Percentiles rank a stretch among this genome's conserved stretches.
Conservation (phyloP, 306 rosid genomes). For the Fragaria vesca region DNA sequence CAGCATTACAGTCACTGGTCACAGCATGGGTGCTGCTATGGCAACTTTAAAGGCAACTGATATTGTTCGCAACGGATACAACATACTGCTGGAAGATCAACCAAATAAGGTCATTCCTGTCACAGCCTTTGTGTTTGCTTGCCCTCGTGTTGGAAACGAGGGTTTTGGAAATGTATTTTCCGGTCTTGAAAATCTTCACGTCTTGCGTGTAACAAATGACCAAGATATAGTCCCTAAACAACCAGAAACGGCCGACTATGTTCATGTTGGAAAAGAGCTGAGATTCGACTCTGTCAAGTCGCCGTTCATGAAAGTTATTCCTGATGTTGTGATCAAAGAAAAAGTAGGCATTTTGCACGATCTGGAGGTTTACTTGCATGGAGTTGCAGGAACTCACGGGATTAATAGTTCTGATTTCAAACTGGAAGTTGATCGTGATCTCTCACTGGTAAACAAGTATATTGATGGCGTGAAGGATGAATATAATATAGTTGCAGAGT, state of each 20-base stretch:
- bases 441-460: conserved; percentile 9
- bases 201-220: conserved; percentile 10
- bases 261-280: conserved; percentile 13
- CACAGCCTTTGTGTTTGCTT: conserved; percentile 8
- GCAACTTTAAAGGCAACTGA: conserved; percentile 11
- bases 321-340: not conserved
- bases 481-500: not conserved
- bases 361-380: conserved; percentile 17
- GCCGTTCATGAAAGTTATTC: conserved; percentile 1
- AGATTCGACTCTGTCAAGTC: not conserved
- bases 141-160: conserved; percentile 15
- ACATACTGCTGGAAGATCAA: not conserved
- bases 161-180: conserved; percentile 2
- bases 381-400: conserved; percentile 13
- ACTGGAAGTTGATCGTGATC: conserved; percentile 10
- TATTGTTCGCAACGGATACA: conserved; percentile 11
- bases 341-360: not conserved
- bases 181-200: conserved; percentile 2
- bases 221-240: not conserved
- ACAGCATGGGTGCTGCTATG: conserved; percentile 25
- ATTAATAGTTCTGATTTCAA: not conserved
- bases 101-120: conserved; percentile 7
- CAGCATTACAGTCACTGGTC: conserved; percentile 11
- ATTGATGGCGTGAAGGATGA: conserved; percentile 17
- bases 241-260: not conserved